Percentiles rank a stretch among this genome's conserved stretches.
Conservation (phyloP, 2,329 filamentous ascomycete genomes). For the Fusarium newnesense region DNA sequence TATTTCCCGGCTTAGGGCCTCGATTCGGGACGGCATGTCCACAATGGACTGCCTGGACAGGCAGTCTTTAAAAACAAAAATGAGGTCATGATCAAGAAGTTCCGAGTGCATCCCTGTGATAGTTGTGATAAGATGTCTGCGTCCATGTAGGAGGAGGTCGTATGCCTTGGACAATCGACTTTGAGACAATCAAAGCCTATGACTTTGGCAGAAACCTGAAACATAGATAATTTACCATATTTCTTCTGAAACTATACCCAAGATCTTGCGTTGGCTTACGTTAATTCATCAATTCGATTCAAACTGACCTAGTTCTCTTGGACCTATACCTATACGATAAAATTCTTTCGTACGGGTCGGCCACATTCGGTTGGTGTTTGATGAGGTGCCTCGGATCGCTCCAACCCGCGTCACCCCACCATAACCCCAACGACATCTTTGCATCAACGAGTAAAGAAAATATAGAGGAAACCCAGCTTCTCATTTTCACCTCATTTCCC, state of each 20-base stretch:
- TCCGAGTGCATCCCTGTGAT: conserved; percentile 1
- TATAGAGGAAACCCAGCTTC: not conserved
- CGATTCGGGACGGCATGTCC: conserved; percentile 50
- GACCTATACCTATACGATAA: not conserved
- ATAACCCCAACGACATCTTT: conserved; percentile 32
- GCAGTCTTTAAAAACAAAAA: conserved; percentile 50
- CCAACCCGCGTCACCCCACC: conserved; percentile 36
- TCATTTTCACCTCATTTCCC: not conserved
- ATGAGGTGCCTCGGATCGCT: conserved; percentile 23
- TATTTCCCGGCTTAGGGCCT: conserved; percentile 52
- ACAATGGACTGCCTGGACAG: conserved; percentile 47
- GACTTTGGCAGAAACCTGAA: not conserved
- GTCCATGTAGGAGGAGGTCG: not conserved
- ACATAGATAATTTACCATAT: not conserved
- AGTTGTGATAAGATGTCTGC: not conserved
- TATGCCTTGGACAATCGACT: not conserved
- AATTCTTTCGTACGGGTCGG: conserved; percentile 1
- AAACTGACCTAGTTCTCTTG: not conserved
- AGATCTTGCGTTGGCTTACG: not conserved
- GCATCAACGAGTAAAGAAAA: conserved; percentile 9
- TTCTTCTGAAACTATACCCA: not conserved
- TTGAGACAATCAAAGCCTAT: not conserved
- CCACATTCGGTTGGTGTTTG: conserved; percentile 15
- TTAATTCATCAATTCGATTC: not conserved
- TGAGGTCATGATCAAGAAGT: conserved; percentile 52